phyloP scores from a whole-genome alignment of 2,329 filamentous ascomycete genomes.

The Penicillium concentricum region DNA sequence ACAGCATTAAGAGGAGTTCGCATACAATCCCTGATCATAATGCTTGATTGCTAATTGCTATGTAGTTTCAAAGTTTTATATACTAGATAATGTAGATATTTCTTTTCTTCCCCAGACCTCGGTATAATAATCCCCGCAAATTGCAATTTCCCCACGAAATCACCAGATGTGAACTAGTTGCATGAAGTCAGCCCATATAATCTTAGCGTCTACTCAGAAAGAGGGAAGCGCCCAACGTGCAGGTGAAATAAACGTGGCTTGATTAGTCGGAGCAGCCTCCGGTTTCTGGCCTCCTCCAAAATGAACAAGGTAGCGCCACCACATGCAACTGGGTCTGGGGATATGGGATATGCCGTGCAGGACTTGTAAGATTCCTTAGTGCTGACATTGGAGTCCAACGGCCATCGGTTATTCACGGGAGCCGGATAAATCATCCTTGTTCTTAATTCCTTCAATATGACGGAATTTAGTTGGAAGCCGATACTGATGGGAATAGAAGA shows the following conservation, averaged over 20 bases:
- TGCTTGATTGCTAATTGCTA: not conserved
- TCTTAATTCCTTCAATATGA: not conserved
- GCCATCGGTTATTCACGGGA: not conserved
- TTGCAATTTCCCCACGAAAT: not conserved
- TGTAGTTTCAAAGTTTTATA: not conserved
- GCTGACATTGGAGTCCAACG: not conserved
- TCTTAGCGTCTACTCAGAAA: not conserved
- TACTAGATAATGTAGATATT: too few relatives aligned
- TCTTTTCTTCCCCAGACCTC: not conserved
- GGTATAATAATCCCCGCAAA: not conserved
- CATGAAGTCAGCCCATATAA: not conserved
- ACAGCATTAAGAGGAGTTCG: not conserved
- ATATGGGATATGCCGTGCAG: not conserved
- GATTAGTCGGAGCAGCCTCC: conserved; percentile 16
- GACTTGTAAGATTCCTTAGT: not conserved
- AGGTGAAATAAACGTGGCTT: conserved; percentile 4
- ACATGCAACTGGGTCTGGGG: not conserved
- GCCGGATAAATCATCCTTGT: not conserved
- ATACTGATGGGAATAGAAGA: not conserved
- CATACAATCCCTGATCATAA: not conserved
- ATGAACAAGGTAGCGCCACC: not conserved
- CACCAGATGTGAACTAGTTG: not conserved
- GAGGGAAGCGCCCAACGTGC: not conserved
- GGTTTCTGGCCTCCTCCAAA: conserved; percentile 3
- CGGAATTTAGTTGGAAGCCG: not conserved